Evolutionary conservation across 371 early-diverging fungal genomes (phyloP), one percentile per base, ranked within the genome.

Genomic region (Chytridiales sp.): DNA sequence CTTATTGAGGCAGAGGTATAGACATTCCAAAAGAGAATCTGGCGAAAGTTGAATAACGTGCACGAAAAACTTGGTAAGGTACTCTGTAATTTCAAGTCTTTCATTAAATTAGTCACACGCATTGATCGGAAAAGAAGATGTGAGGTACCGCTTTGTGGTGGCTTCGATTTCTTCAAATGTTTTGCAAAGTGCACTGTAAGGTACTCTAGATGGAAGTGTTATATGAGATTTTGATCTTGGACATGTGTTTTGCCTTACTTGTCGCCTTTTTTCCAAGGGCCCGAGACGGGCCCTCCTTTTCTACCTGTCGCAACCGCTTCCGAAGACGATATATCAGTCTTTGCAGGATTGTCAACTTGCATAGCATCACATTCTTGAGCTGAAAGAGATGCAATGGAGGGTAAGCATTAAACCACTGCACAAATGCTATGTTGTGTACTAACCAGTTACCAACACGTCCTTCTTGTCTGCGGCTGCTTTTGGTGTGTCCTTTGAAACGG

Each of bases 1-100:
- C 75, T 90, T 88, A 74, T 93, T 94, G 43, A 97, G 81, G 61
- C 97, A 96, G 62, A 97, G 78, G 73, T 97, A 97, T 15, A 97
- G 79, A 32, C 85, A 75, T 42, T 87, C 75, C 1, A 91, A 62
- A 30, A 97, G 78, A 50, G 85, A 84, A 21, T 90, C 69, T 1
- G 92, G 87, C 22, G 81, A 86, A 13, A 68, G 61, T 24, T 78
- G 60, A 51, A 98, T 91, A 3, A 94, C 89, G 24, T 77, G 72
- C 0, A 75, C 58, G 56, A 97, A 87, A 40, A 96, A 87, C 21
- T 83, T 81, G 8, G 89, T 87, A 29, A 94, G 72, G 56, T 83
- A 76, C 26, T 89, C 89, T 3, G 86, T 82, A 48, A 94, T 96
- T 66, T 88, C 89, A 11, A 94, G 78, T 38, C 95, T 81, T 53